These are phyloP conservation scores for Dactylorhiza incarnata DNA, from an alignment of 106 monocot genomes.

Conservation along the genomic window DNA sequence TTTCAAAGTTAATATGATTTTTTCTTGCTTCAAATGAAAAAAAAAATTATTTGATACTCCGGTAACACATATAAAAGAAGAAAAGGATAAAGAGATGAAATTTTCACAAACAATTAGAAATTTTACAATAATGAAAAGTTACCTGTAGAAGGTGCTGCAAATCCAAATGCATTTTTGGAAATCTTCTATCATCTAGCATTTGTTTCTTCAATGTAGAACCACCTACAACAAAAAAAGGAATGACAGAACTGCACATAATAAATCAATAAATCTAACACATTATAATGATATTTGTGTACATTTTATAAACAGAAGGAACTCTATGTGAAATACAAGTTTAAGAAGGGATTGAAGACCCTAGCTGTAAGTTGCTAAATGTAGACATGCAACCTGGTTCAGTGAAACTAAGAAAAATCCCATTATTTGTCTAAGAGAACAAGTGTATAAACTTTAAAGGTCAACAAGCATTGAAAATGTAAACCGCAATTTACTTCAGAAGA, in stretches of 20 bases:
- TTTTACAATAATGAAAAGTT: neutral
- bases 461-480: neutral
- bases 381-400: neutral
- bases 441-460: too few relatives aligned
- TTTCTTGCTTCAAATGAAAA: neutral
- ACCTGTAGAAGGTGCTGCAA: slow-evolving; percentile 88
- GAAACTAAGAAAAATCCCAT: neutral
- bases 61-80: neutral
- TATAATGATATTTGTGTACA: neutral
- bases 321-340: neutral
- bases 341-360: neutral
- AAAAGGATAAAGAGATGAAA: neutral
- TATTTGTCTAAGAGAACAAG: too few relatives aligned
- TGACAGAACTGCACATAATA: neutral
- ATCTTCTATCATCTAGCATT: slow-evolving; percentile 89
- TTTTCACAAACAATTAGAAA: neutral
- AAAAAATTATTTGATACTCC: neutral
- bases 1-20: neutral
- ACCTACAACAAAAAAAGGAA: slow-evolving; percentile 28
- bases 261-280: neutral
- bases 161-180: slow-evolving; percentile 89
- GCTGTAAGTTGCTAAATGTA: neutral
- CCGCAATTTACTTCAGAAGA: neutral
- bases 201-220: slow-evolving; percentile 76
- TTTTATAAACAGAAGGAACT: neutral